phyloP scores from a whole-genome alignment of 495 filamentous ascomycete species.

The Neurospora sp. region DNA sequence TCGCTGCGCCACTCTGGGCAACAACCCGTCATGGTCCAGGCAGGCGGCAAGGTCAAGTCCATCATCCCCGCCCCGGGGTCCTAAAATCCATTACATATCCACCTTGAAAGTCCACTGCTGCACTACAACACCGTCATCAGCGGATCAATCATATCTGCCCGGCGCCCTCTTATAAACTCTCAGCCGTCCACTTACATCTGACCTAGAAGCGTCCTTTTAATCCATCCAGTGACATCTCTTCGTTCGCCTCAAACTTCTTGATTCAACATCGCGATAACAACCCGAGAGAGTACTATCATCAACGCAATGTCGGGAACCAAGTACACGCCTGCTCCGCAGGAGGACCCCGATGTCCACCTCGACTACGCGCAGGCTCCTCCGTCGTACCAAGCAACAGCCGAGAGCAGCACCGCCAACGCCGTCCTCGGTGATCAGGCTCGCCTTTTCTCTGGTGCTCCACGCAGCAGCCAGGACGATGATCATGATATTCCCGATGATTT shows the following conservation, averaged over 20 bases:
- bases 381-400: constrained; percentile 51
- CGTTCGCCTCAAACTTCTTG: not conserved
- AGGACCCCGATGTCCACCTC: constrained; percentile 53
- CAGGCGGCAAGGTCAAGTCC: not conserved
- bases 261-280: not conserved
- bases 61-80: not conserved
- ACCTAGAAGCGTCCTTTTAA: not conserved
- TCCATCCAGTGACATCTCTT: not conserved
- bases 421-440: constrained; percentile 26
- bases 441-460: constrained; percentile 41
- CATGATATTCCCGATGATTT: constrained; percentile 79
- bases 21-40: not conserved
- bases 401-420: constrained; percentile 25
- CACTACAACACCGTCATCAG: not conserved
- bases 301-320: constrained; percentile 53
- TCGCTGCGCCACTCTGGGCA: not conserved
- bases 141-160: not conserved
- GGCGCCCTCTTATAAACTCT: not conserved
- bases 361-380: constrained; percentile 79
- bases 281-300: not conserved
- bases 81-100: not conserved
- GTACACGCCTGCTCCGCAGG: constrained; percentile 61
- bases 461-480: constrained; percentile 74
- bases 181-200: not conserved
- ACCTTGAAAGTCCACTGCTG: not conserved